A percentile compares a stretch with the other conserved stretches of the same genome.
phyloP scores from a whole-genome alignment of 176 grass and related monocot species.

The Tillandsia fasciculata region DNA sequence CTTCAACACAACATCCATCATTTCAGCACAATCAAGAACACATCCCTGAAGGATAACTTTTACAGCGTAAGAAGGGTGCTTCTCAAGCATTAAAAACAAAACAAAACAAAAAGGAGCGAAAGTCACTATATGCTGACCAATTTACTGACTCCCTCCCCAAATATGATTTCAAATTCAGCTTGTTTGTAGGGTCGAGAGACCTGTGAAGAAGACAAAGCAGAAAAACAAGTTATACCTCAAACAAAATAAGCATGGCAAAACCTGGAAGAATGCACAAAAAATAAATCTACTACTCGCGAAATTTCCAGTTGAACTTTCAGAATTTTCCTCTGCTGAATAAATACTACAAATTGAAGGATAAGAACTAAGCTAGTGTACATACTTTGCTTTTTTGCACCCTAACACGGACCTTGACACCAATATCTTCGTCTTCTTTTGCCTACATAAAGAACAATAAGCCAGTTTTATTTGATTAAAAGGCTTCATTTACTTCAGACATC shows the following conservation, averaged over 20 bases:
- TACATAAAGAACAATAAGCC: slow-evolving; percentile 20
- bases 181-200: slow-evolving; percentile 96
- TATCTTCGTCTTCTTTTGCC: slow-evolving; percentile 89
- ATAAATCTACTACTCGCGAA: no score
- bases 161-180: slow-evolving; percentile 98
- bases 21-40: slow-evolving; percentile 91
- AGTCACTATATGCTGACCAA: slow-evolving; percentile 35
- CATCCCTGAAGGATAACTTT: slow-evolving; percentile 43
- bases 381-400: slow-evolving; percentile 99
- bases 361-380: slow-evolving; percentile 22
- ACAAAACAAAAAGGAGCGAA: slow-evolving; percentile 21
- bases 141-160: slow-evolving; percentile 93
- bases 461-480: background rate
- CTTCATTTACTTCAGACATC: background rate
- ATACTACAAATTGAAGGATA: slow-evolving; percentile 6
- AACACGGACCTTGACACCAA: slow-evolving; percentile 91
- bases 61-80: slow-evolving; percentile 7
- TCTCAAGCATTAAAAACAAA: background rate
- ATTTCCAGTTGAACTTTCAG: no score
- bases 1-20: slow-evolving; percentile 93
- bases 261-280: background rate
- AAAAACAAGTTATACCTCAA: background rate
- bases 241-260: background rate
- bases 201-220: slow-evolving; percentile 20
- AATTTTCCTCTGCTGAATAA: background rate